Conservation (phyloP, 345 rosid species). For the Populus ilicifolia region DNA sequence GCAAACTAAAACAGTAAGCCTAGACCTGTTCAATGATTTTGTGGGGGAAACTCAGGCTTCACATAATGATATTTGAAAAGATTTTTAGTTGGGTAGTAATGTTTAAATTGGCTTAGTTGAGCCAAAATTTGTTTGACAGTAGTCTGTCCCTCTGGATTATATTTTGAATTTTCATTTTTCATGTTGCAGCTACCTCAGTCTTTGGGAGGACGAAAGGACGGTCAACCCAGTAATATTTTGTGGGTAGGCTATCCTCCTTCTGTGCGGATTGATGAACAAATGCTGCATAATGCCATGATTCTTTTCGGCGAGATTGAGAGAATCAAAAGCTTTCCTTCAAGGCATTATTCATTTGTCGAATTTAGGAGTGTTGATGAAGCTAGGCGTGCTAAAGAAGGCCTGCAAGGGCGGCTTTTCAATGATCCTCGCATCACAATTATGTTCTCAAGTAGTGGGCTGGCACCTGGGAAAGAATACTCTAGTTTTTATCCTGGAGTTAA, state of each 20-base stretch:
- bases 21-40: background rate
- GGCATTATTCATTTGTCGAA: slow-evolving; percentile 85
- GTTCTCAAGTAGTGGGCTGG: slow-evolving; percentile 67
- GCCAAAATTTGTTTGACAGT: background rate
- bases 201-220: slow-evolving; percentile 49
- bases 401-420: slow-evolving; percentile 86
- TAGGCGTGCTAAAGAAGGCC: slow-evolving; percentile 86
- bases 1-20: background rate
- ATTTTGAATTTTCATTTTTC: background rate
- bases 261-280: slow-evolving; percentile 79
- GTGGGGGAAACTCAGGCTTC: slow-evolving; percentile 2
- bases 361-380: slow-evolving; percentile 97
- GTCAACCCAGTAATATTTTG: slow-evolving; percentile 75
- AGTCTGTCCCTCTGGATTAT: background rate
- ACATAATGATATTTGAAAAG: background rate
- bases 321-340: slow-evolving; percentile 70
- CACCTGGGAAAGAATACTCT: slow-evolving; percentile 55
- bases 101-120: background rate
- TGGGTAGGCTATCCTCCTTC: slow-evolving; percentile 97
- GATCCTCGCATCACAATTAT: slow-evolving; percentile 86
- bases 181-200: slow-evolving; percentile 48
- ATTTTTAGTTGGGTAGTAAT: background rate
- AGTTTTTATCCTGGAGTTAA: slow-evolving; percentile 49
- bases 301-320: slow-evolving; percentile 97
- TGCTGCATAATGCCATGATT: slow-evolving; percentile 98